Conservation (phyloP, 768 basidiomycete genomes). For the Tylopilus sp. region DNA sequence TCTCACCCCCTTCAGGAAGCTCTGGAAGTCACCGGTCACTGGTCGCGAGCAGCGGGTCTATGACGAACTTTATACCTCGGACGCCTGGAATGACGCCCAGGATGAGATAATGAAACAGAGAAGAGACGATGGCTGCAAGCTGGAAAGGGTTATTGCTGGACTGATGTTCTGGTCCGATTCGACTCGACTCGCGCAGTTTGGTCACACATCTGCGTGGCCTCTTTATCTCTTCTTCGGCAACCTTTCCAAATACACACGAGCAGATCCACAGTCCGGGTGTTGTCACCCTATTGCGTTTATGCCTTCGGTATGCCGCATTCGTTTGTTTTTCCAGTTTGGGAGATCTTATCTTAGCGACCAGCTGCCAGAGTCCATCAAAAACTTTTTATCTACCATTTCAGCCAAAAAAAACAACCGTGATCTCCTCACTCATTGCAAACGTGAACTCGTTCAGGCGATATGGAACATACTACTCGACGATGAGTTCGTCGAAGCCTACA, state of each 20-base stretch:
- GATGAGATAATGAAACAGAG: not conserved
- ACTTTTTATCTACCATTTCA: not conserved
- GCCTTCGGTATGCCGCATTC: slow-evolving; percentile 11
- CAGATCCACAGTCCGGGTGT: not conserved
- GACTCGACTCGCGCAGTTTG: slow-evolving; percentile 10
- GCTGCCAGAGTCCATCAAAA: not conserved
- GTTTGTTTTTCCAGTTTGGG: not conserved
- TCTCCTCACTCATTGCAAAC: not conserved
- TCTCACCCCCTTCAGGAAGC: not conserved
- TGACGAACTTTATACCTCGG: not conserved
- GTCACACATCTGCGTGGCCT: slow-evolving; percentile 15
- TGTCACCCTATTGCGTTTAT: slow-evolving; percentile 26
- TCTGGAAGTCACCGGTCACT: not conserved
- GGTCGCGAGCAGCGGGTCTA: not conserved
- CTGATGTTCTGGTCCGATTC: slow-evolving; percentile 19
- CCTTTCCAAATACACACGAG: slow-evolving; percentile 6
- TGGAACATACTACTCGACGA: not conserved
- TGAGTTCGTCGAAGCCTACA: not conserved
- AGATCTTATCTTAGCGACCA: not conserved
- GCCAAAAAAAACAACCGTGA: not conserved
- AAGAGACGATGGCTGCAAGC: not conserved
- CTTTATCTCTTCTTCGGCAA: not conserved
- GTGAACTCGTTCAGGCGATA: not conserved
- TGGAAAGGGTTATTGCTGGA: slow-evolving; percentile 9
- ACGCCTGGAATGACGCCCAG: not conserved